phyloP scores from a whole-genome alignment of 768 basidiomycete species.

The Mycena chlorophos region DNA sequence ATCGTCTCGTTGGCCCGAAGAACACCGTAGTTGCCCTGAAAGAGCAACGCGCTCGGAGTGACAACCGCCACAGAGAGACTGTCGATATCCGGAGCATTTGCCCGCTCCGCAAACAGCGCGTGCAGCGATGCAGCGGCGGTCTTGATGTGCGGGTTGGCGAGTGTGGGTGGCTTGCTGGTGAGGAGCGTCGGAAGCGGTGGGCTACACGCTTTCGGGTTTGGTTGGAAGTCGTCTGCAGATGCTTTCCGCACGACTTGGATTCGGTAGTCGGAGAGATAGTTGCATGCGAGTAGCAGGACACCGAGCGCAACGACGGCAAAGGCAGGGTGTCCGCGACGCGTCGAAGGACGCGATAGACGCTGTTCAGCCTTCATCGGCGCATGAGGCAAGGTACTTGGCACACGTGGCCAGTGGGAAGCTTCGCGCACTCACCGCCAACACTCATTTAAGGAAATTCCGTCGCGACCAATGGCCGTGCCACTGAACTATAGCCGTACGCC shows the following conservation, averaged over 20 bases:
- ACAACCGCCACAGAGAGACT: conserved; percentile 52
- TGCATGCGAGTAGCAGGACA: too few species aligned
- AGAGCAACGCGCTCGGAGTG: conserved; percentile 44
- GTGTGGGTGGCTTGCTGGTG: conserved; percentile 10
- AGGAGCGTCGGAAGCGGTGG: conserved; percentile 18
- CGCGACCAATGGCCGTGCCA: conserved; percentile 5
- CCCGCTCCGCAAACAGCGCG: conserved; percentile 29
- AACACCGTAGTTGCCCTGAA: conserved; percentile 45
- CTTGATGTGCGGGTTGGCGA: conserved; percentile 7
- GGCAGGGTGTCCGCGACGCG: too few species aligned
- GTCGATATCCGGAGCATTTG: conserved; percentile 42
- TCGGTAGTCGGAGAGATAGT: background rate
- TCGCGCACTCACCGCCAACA: background rate
- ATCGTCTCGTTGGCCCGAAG: conserved; percentile 45
- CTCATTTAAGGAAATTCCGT: background rate
- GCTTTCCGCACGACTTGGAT: background rate
- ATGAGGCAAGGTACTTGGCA: too few species aligned
- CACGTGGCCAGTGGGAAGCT: background rate
- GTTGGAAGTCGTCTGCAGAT: background rate
- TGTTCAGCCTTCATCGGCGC: too few species aligned
- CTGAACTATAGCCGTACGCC: conserved; percentile 42
- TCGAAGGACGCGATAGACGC: too few species aligned
- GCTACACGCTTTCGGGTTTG: conserved; percentile 4
- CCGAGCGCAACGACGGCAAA: too few species aligned
- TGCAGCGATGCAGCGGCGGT: conserved; percentile 22